Evolutionary conservation across 2,329 filamentous ascomycete species (phyloP), one percentile per base, ranked within the genome.

Genomic region (Coleophoma cylindrospora): DNA sequence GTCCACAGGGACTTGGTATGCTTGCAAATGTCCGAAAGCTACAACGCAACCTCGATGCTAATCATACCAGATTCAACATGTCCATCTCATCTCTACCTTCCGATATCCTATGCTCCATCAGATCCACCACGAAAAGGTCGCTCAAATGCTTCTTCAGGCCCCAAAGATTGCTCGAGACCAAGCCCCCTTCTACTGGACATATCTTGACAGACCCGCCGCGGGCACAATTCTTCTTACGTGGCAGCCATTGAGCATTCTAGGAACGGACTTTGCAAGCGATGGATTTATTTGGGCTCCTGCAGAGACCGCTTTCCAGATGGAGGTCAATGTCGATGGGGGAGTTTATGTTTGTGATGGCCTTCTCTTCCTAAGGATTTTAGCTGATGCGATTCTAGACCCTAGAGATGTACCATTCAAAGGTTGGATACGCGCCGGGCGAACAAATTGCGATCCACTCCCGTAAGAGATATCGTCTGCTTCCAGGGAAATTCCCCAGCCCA

Each of bases 161-260:
- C 89, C 91, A 9, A 86, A 89, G 64, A 87, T 96, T 54, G 87
- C 91, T 59, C 88, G 89, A 68, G 87, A 95, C 64, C 77, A 84
- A 56, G 86, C 91, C 45, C 83, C 92, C 3, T 91, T 99, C 77
- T 89, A 86, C 70, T 99, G 92, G 92, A 91, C 87, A 43, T 96
- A 92, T 67, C 81, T 97, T 50, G 84, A 94, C 61, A 80, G 83
- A 48, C 92, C 92, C 11, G 78, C 78, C 47, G 89, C 95, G 68
- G 91, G 91, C 50, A 86, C 85, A 9, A 80, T 96, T 41, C 81
- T 94, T 65, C 76, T 97, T 55, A 87, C 87, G 47, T 97, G 92
- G 92, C 91, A 96, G 67, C 87, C 92, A 2, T 74, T 87, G 47
- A 84, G 11, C 60, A 80, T 84, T 51, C 69, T 88, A 49, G 82